Base-by-base conservation (phyloP, 306 rosid species). In the Malus asiatica region DNA sequence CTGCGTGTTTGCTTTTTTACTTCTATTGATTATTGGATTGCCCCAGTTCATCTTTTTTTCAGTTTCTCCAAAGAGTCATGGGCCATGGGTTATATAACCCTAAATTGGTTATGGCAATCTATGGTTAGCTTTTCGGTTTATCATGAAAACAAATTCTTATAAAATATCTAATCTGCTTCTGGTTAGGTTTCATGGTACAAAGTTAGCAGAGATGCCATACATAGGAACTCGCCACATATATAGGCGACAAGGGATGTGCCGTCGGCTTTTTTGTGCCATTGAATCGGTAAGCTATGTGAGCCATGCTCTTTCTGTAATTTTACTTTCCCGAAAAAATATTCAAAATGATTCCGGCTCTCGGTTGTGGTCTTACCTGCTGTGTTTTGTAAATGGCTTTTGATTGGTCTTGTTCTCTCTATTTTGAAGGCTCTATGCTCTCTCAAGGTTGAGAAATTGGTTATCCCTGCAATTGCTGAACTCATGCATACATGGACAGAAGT, bases 201-300 rank as follows among this genome's bases (percentile, higher is more conserved):
- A 78, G 86, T 77, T 96, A 75, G 96, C 88, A 8, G 99, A 96
- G 91, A 96, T 96, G 99, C 99, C 99, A 65, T 96, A 89, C 79
- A 96, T 96, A 20, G 98, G 98, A 81, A 93, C 98, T 80, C 99
- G 98, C 75, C 96, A 93, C 65, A 85, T 93, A 76, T 90, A 96
- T 67, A 93, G 99, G 82, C 97, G 89, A 64, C 98, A 96, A 82
- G 99, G 99, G 84, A 96, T 96, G 99, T 96, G 97, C 78, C 97
- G 99, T 44, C 88, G 96, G 57, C 97, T 96, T 85, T 90, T 96
- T 78, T 76, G 88, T 66, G 96, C 97, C 75, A 88, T 96, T 84
- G 98, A 96, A 86, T 84, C 76, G 32, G 99, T 96, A 88, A 80
- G 83, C 77, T 81, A 48, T 75, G 61, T 79, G 57, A 78, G 76